Conservation (phyloP, 2,329 filamentous ascomycete species). For the Leptographium lundbergii region DNA sequence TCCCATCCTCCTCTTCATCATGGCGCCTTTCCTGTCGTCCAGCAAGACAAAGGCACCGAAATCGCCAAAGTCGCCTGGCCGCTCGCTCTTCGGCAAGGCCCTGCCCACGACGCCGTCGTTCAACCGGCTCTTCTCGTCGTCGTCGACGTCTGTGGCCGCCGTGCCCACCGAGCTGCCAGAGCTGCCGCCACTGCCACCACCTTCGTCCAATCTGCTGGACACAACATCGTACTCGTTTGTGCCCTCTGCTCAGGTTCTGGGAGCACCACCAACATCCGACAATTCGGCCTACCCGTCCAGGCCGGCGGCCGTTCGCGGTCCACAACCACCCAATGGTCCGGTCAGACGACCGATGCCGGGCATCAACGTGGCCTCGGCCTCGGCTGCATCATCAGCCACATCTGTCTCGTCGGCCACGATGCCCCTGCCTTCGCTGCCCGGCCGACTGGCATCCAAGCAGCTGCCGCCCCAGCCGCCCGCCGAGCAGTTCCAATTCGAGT, state of each 20-base stretch:
- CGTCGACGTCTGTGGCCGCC: neutral
- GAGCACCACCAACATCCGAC: neutral
- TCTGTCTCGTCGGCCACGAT: neutral
- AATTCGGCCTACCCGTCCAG: neutral
- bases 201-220: slow-evolving; percentile 4
- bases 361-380: neutral
- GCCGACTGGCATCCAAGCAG: neutral
- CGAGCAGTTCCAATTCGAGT: no score
- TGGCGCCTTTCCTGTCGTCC: neutral
- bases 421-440: neutral
- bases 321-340: neutral
- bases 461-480: neutral
- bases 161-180: neutral
- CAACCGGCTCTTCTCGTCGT: slow-evolving; percentile 2
- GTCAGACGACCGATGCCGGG: neutral
- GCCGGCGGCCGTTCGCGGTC: neutral
- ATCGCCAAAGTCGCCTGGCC: slow-evolving; percentile 23
- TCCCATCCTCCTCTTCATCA: neutral
- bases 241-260: neutral
- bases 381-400: neutral
- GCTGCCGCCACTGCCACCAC: slow-evolving; percentile 6
- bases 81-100: slow-evolving; percentile 46
- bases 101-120: slow-evolving; percentile 27
- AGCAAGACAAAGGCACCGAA: neutral
- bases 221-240: neutral